Percentiles rank a stretch among this genome's conserved stretches.
Conservation (phyloP, 768 basidiomycete genomes). For the Tulasnella sp. region DNA sequence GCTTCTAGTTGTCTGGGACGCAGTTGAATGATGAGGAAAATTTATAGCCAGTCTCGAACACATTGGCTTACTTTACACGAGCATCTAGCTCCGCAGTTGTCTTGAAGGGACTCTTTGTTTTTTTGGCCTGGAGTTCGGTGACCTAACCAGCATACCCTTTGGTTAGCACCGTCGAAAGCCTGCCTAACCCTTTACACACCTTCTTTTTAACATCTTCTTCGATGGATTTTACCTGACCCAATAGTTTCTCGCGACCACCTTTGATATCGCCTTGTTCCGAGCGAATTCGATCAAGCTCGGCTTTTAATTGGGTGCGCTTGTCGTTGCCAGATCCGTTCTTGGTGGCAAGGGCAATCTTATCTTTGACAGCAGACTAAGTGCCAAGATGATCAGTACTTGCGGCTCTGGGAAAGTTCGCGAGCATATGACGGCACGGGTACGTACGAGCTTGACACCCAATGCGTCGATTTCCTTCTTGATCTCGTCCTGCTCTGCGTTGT, state of each 20-base stretch:
- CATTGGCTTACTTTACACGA: constrained; percentile 65
- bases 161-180: not conserved
- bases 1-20: constrained; percentile 67
- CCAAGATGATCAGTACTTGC: not conserved
- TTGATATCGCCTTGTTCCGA: constrained; percentile 76
- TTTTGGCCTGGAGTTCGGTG: constrained; percentile 80
- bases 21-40: not conserved
- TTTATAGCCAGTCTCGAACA: not conserved
- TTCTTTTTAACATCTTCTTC: constrained; percentile 80
- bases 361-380: constrained; percentile 59
- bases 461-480: constrained; percentile 80
- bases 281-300: constrained; percentile 77
- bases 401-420: not conserved
- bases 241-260: constrained; percentile 58
- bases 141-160: constrained; percentile 47
- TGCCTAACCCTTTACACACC: constrained; percentile 41
- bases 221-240: constrained; percentile 72
- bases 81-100: constrained; percentile 80
- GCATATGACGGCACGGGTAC: constrained; percentile 35
- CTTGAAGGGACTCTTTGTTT: constrained; percentile 74
- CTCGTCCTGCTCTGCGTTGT: constrained; percentile 79
- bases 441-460: constrained; percentile 72
- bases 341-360: constrained; percentile 64
- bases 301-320: constrained; percentile 61
- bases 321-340: constrained; percentile 67